These are phyloP conservation scores for Gossypium anomalum DNA, from an alignment of 345 rosid species.

Conservation along the genomic window DNA sequence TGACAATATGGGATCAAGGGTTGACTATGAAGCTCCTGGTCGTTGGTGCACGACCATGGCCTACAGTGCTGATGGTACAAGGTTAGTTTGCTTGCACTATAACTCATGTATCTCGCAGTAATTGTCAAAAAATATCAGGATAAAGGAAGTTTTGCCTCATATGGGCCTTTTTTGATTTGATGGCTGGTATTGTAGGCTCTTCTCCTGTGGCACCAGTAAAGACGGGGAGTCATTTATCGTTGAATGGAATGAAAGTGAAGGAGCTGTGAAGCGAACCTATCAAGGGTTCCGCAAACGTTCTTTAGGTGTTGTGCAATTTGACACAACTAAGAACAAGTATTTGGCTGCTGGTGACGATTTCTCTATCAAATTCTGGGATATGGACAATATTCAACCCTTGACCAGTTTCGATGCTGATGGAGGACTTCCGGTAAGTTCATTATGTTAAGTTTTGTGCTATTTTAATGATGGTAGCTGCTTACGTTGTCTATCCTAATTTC, in stretches of 20 bases:
- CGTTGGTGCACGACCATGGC: slow-evolving; percentile 95
- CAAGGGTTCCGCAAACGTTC: slow-evolving; percentile 80
- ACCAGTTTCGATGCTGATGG: slow-evolving; percentile 80
- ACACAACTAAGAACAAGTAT: slow-evolving; percentile 74
- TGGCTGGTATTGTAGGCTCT: slow-evolving; percentile 46
- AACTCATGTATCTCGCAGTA: slow-evolving; percentile 11
- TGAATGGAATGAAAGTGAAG: slow-evolving; percentile 95
- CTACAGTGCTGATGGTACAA: slow-evolving; percentile 88
- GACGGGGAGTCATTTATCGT: slow-evolving; percentile 77
- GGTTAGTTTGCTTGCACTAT: slow-evolving; percentile 36
- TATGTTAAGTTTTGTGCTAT: not conserved
- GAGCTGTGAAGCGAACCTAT: slow-evolving; percentile 74
- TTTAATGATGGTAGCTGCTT: slow-evolving; percentile 20
- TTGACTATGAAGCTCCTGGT: slow-evolving; percentile 93
- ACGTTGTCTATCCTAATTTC: slow-evolving; percentile 23
- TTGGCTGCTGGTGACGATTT: slow-evolving; percentile 90
- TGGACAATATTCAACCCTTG: slow-evolving; percentile 77
- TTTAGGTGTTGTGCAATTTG: slow-evolving; percentile 79
- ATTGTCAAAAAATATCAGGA: not conserved
- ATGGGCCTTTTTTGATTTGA: not conserved
- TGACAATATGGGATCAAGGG: slow-evolving; percentile 80
- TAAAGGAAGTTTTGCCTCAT: not conserved
- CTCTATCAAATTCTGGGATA: slow-evolving; percentile 86
- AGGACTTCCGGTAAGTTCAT: slow-evolving; percentile 60
- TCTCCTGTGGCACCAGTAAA: slow-evolving; percentile 90